A percentile compares a stretch with the other conserved stretches of the same genome.
phyloP scores from a whole-genome alignment of 108 stramenopile species.

The Skeletonema menzelii region DNA sequence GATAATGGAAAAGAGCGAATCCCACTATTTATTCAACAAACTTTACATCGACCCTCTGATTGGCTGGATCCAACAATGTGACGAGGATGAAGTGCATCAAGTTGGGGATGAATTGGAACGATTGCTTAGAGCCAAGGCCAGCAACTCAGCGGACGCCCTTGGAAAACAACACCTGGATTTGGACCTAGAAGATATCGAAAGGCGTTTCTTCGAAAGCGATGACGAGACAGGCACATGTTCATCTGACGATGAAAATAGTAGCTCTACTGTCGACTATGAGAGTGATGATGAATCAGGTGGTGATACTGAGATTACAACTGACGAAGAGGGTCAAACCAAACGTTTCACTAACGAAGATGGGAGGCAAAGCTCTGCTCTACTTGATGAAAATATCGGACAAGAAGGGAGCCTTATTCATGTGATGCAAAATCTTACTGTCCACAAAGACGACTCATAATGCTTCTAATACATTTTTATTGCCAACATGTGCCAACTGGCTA shows the following conservation, averaged over 20 bases:
- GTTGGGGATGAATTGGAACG: conserved; percentile 21
- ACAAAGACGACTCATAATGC: not conserved
- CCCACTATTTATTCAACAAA: conserved; percentile 91
- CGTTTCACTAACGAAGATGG: not conserved
- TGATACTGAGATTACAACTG: conserved; percentile 1
- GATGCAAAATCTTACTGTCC: not conserved
- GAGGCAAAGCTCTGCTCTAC: not conserved
- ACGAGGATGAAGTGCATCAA: conserved; percentile 23
- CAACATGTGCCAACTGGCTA: no score
- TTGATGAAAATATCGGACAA: not conserved
- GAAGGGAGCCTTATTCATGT: not conserved
- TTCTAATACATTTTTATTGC: no score
- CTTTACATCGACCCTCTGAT: conserved; percentile 74
- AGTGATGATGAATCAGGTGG: conserved; percentile 8
- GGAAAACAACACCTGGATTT: conserved; percentile 22
- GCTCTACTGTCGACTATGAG: not conserved
- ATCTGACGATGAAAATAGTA: not conserved
- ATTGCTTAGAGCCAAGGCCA: not conserved
- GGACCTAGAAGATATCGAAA: conserved; percentile 29
- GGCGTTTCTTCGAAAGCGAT: not conserved
- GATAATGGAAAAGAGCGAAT: conserved; percentile 87
- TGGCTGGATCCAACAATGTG: conserved; percentile 67
- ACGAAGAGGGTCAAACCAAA: not conserved
- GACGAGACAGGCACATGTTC: conserved; percentile 6
- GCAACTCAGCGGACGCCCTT: not conserved